Base-by-base conservation (phyloP, 1,284 basidiomycete species). In the Boletus subluridellus region DNA sequence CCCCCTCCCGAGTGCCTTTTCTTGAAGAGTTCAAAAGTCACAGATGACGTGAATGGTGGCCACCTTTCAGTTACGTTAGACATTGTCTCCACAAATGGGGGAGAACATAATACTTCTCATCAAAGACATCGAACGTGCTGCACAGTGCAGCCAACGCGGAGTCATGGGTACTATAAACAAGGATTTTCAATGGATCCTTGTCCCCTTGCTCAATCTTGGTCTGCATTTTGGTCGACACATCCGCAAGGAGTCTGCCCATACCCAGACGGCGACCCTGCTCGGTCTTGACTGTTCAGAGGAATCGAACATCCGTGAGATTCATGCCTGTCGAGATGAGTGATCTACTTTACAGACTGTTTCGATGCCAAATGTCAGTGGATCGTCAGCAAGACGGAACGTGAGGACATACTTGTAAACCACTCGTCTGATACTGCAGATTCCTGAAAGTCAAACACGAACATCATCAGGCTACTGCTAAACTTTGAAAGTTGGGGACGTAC, bases 161-260 rank as follows among this genome's bases (percentile, higher is more conserved):
- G 69, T 94, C 92, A 68, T 94, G 90, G 58, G 89, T 87, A 59
- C 80, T 81, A 64, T 89, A 84, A 8, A 93, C 78, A 15, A 89
- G 79, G 28, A 90, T 75, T 69, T 85, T 87, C 57, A 83, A 69
- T 7, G 79, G 77, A 58, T 85, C 79, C 14, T 76, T 66, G 3
- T 73, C 71, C 15, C 76, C 78, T 41, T 76, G 66, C 14, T 78
- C 73, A 2, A 77, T 76, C 66, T 86, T 87, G 47, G 69, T 68
- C 56, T 80, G 77, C 82, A 93, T 85, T 66, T 85, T 88, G 30
- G 69, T 69, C 14, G 80, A 73, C 46, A 92, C 68, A 52, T 90
- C 87, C 8, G 80, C 77, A 17, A 93, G 79, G 10, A 93, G 78
- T 3, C 81, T 82, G 6, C 90, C 91, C 86, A 92, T 87, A 2